Evolutionary conservation across 2,329 filamentous ascomycete species (phyloP).

Genomic region (Cordyceps cateniannulata): DNA sequence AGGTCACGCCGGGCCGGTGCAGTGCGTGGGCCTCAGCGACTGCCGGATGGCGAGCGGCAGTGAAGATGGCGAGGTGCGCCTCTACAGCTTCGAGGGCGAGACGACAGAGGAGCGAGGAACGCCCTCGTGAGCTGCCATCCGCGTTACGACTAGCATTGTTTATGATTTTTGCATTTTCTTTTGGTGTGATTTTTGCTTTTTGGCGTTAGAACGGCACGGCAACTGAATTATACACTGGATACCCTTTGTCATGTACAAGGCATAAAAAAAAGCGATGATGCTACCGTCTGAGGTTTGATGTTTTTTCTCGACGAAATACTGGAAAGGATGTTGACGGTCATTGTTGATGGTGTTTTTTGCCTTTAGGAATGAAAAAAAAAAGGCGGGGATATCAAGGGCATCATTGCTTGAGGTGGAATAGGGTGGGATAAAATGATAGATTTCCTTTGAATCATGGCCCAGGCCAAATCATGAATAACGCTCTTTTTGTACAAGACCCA

Average conservation of each 20-base stretch:
- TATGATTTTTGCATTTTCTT: not conserved
- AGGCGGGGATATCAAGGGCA: not conserved
- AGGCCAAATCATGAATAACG: not conserved
- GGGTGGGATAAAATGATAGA: not conserved
- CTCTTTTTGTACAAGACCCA: not conserved
- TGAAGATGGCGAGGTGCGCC: conserved; percentile 84
- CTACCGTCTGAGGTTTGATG: not conserved
- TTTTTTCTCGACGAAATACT: not conserved
- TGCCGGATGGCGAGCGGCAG: conserved; percentile 84
- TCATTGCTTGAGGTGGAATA: not conserved
- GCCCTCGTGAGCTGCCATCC: conserved; percentile 32
- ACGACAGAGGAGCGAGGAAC: conserved; percentile 44
- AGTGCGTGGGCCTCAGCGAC: conserved; percentile 87
- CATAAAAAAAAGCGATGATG: not conserved
- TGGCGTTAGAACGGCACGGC: conserved; percentile 2
- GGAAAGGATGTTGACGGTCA: not conserved
- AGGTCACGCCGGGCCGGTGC: conserved; percentile 84
- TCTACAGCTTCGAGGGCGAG: conserved; percentile 67
- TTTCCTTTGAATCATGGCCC: not conserved
- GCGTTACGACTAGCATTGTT: conserved; percentile 26
- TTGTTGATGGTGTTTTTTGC: not conserved
- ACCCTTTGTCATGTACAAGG: conserved; percentile 7
- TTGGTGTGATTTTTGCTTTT: not conserved
- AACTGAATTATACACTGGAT: conserved; percentile 1
- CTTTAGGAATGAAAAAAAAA: not conserved